These are phyloP conservation scores for Brettanomyces bruxellensis DNA, from an alignment of 805 yeast species.

Conservation along the genomic window DNA sequence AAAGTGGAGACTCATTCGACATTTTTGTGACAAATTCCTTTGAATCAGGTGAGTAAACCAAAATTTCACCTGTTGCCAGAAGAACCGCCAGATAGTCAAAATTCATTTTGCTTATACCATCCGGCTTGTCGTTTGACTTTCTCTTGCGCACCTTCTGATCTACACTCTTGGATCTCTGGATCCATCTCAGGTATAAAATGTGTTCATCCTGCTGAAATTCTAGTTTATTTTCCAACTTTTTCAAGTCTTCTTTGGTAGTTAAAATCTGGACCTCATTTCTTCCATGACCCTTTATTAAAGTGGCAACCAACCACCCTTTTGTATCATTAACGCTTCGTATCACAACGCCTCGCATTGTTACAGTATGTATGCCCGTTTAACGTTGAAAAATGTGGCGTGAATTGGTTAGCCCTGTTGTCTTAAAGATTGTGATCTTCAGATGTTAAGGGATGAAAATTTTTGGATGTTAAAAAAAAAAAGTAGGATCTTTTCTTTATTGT, in stretches of 20 bases:
- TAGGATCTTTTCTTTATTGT: no score
- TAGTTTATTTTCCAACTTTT: constrained; percentile 22
- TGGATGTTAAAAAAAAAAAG: no score
- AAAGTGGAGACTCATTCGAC: constrained; percentile 21
- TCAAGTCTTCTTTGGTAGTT: constrained; percentile 17
- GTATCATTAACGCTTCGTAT: background rate
- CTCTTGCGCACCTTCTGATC: constrained; percentile 3
- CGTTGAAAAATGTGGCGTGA: no score
- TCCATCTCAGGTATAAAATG: constrained; percentile 31
- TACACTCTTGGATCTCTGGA: constrained; percentile 4
- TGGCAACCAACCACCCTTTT: constrained; percentile 11
- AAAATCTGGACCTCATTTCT: constrained; percentile 39
- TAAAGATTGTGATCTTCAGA: no score
- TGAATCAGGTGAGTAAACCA: constrained; percentile 34
- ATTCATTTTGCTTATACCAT: constrained; percentile 8
- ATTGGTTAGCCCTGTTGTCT: no score
- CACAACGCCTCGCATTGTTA: background rate
- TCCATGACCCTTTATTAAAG: constrained; percentile 32
- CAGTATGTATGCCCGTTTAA: background rate
- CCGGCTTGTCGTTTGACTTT: constrained; percentile 8
- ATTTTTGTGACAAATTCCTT: constrained; percentile 31
- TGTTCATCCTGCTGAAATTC: constrained; percentile 34
- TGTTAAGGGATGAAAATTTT: no score
- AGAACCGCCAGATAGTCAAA: constrained; percentile 15
- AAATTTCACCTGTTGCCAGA: constrained; percentile 28